A percentile compares a stretch with the other conserved stretches of the same genome.
Conservation (phyloP, 2,329 filamentous ascomycete species). For the Dryadomyces quercus-mongolicae region DNA sequence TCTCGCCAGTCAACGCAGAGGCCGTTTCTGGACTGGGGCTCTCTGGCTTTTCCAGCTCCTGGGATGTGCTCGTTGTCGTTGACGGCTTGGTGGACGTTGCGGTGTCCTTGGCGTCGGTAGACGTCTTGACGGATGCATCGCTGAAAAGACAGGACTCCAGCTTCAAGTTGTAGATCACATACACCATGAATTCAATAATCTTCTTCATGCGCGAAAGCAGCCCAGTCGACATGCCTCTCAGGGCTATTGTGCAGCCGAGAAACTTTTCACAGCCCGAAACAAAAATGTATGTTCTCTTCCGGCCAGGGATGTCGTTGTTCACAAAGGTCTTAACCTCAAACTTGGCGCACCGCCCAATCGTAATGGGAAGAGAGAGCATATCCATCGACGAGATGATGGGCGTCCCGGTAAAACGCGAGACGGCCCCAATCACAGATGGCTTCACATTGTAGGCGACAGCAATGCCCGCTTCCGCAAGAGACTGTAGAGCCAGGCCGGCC, state of each 20-base stretch:
- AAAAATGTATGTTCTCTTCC: constrained; percentile 92
- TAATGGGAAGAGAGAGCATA: constrained; percentile 68
- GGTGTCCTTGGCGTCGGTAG: no score
- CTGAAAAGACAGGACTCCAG: constrained; percentile 89
- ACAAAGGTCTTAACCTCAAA: constrained; percentile 97
- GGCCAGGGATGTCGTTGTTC: constrained; percentile 57
- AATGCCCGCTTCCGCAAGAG: constrained; percentile 78
- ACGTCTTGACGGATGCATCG: constrained; percentile 77
- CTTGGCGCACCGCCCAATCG: constrained; percentile 67
- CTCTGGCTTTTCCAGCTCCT: not conserved
- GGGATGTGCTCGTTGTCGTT: constrained; percentile 8
- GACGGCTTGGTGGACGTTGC: constrained; percentile 17
- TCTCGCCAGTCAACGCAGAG: no score
- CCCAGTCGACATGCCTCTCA: constrained; percentile 66
- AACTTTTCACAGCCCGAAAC: constrained; percentile 82
- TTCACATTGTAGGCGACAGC: constrained; percentile 96
- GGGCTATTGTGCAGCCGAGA: constrained; percentile 85
- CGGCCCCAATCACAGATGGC: constrained; percentile 85
- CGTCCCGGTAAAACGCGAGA: constrained; percentile 83
- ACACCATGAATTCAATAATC: constrained; percentile 97
- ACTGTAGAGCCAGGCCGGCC: constrained; percentile 79
- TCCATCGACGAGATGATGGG: constrained; percentile 91
- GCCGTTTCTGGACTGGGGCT: not conserved
- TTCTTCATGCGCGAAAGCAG: constrained; percentile 71
- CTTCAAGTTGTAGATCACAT: constrained; percentile 95